Base-by-base conservation (phyloP, 2,329 filamentous ascomycete species). In the Amylocarpus encephaloides region DNA sequence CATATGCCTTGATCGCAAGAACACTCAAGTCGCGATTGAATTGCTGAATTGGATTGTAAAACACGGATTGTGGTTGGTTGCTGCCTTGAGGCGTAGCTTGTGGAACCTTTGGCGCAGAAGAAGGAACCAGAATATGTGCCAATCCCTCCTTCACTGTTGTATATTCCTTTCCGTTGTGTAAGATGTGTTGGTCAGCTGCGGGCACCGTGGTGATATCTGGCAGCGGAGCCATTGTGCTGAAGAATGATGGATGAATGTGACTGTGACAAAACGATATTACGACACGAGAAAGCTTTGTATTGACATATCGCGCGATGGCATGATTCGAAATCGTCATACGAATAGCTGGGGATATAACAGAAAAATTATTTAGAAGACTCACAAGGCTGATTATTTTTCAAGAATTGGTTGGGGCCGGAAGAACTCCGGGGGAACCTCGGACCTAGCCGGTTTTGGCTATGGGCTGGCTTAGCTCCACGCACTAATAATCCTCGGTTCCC, bases 11-110 rank as follows among this genome's bases (percentile, higher is more conserved):
- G 67, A 98, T 95, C 1, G 89, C 89, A 12, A 98, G 77, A 22
- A 96, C 88, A 53, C 89, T 96, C 58, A 98, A 71, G 66, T 98
- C 93, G 42, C 94, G 86, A 69, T 98, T 98, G 75, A 97, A 98
- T 66, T 98, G 93, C 67, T 98, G 93, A 48, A 98, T 96, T 0
- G 93, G 92, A 62, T 98, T 98, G 77, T 98, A 98, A 66, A 98
- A 98, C 49, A 98, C 94, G 62, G 92, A 86, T 59, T 83, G 79
- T 35, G 82, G 75, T 59, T 81, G 76, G 46, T 83, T 78, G 52
- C 77, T 72, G 62, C 80, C 78, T 50, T 74, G 65, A 53, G 53
- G 68, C 45, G 55, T 68, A 2, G 67, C 58, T 68, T 77, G 65
- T 57, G 71, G 66, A 58, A 73, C 62, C 19, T 70, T 73, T n/a